Evolutionary conservation across 805 yeast genomes (phyloP), one percentile per base, ranked within the genome.

Genomic region (Yamadazyma phyllophila): DNA sequence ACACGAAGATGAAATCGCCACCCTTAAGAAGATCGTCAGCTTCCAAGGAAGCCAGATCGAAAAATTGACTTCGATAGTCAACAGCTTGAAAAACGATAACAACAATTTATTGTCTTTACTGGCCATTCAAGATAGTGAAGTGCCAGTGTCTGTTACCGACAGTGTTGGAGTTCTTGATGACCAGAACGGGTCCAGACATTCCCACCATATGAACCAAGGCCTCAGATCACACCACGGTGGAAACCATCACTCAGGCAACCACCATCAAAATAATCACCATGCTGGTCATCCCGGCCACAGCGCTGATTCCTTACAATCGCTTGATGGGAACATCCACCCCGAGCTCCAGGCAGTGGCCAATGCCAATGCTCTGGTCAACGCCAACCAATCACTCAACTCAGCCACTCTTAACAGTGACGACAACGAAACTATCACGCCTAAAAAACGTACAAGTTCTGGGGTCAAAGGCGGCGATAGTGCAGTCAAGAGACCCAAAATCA

Each of bases 321-420:
- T 41, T 50, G 73, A 66, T 20, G 62, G 66, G 31, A 66, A 63
- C 43, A 67, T 70, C 67, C 74, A 70, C 54, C 74, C 74, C 3
- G 72, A 65, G 32, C 59, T 70, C 30, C 74, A 68, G 39, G 51
- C 38, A 7, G 43, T 37, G 16, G 32, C 32, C 13, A 26, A 43
- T 17, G 26, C 36, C 16, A 20, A 17, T 16, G 31, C 35, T 17
- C 20, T 10, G 12, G 10, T 31, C 16, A 35, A 36, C 46, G 9
- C 47, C 31, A 27, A 45, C 32, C 17, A 41, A n/a, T 32, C 36
- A n/a, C 11, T 26, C 14, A 20, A 20, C 24, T 13, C 32, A 26
- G 20, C 17, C 14, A 36, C 12, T 20, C 13, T 12, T 24, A 12
- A 37, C 11, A 26, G 11, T 8, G 26, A 61, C 15, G 66, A 37